Conservation (phyloP, 345 rosid genomes). For the Isatis tinctoria region DNA sequence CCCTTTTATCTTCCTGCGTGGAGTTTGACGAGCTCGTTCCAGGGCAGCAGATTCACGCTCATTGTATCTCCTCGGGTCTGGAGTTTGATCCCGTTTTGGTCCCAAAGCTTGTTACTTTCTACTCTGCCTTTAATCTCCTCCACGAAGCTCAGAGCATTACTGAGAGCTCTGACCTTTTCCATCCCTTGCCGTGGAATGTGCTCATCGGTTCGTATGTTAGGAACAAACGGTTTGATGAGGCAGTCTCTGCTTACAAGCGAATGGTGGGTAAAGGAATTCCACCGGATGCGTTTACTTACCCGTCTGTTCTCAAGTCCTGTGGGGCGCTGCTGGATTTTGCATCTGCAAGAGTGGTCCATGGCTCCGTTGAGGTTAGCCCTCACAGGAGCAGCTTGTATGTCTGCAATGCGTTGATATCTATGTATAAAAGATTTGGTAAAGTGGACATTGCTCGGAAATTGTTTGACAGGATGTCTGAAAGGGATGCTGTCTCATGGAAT, state of each 20-base stretch:
- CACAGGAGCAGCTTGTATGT: constrained; percentile 49
- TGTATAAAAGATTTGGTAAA: constrained; percentile 62
- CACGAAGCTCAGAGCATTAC: constrained; percentile 38
- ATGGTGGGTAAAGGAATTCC: constrained; percentile 50
- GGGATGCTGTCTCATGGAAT: constrained; percentile 82
- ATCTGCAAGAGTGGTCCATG: constrained; percentile 54
- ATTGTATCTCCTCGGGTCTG: constrained; percentile 47
- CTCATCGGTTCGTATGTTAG: constrained; percentile 54
- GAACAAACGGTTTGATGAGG: constrained; percentile 41
- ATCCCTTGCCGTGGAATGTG: constrained; percentile 64
- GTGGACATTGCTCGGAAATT: constrained; percentile 45
- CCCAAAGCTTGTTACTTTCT: constrained; percentile 60
- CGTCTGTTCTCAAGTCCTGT: constrained; percentile 77
- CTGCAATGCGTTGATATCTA: constrained; percentile 66
- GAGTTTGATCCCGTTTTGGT: constrained; percentile 54
- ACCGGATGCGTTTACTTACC: constrained; percentile 70
- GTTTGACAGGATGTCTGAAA: constrained; percentile 60
- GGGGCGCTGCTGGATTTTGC: constrained; percentile 44
- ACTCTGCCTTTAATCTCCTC: constrained; percentile 44
- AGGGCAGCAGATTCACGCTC: constrained; percentile 61
- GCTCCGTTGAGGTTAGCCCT: constrained; percentile 40
- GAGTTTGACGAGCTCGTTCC: constrained; percentile 32
- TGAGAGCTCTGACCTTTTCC: constrained; percentile 38
- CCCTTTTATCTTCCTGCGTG: constrained; percentile 43
- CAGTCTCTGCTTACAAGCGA: constrained; percentile 42